Conservation (phyloP, 2,329 filamentous ascomycete genomes). For the Trichophyton benhamiae region DNA sequence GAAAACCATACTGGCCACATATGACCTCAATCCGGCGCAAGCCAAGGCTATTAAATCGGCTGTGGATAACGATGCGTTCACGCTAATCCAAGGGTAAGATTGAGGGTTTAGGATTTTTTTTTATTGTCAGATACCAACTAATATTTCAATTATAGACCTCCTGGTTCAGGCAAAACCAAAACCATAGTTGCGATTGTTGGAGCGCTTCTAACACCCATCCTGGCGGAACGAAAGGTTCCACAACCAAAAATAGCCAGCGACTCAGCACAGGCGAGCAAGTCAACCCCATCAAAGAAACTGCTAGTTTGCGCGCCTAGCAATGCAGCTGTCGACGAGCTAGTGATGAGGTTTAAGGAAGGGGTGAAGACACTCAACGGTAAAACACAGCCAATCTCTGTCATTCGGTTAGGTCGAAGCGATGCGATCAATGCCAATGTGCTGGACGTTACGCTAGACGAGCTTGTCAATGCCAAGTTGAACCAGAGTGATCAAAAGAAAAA, state of each 20-base stretch:
- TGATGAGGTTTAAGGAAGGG: slow-evolving; percentile 79
- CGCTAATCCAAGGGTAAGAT: slow-evolving; percentile 72
- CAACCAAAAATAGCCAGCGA: slow-evolving; percentile 27
- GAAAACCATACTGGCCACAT: slow-evolving; percentile 57
- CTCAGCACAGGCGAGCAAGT: slow-evolving; percentile 24
- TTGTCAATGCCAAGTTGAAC: slow-evolving; percentile 63
- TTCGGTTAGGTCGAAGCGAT: slow-evolving; percentile 81
- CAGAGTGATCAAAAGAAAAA: slow-evolving; percentile 31
- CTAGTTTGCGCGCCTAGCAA: slow-evolving; percentile 98
- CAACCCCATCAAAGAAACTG: slow-evolving; percentile 58
- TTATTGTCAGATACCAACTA: slow-evolving; percentile 6
- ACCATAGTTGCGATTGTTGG: slow-evolving; percentile 96
- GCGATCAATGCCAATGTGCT: slow-evolving; percentile 80
- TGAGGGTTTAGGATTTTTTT: not conserved
- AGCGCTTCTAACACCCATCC: slow-evolving; percentile 56
- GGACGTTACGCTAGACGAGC: slow-evolving; percentile 85
- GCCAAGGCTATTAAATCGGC: slow-evolving; percentile 85
- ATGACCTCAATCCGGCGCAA: slow-evolving; percentile 76
- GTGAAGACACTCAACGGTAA: slow-evolving; percentile 65
- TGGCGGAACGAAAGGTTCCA: slow-evolving; percentile 39
- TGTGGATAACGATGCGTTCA: slow-evolving; percentile 92
- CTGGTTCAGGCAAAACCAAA: slow-evolving; percentile 95
- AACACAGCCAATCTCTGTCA: slow-evolving; percentile 65
- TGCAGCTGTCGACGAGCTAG: slow-evolving; percentile 89
- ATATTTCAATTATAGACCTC: slow-evolving; percentile 49